Evolutionary conservation across 1,139 yeast species (phyloP).

Genomic region (Kodamaea derodonti): DNA sequence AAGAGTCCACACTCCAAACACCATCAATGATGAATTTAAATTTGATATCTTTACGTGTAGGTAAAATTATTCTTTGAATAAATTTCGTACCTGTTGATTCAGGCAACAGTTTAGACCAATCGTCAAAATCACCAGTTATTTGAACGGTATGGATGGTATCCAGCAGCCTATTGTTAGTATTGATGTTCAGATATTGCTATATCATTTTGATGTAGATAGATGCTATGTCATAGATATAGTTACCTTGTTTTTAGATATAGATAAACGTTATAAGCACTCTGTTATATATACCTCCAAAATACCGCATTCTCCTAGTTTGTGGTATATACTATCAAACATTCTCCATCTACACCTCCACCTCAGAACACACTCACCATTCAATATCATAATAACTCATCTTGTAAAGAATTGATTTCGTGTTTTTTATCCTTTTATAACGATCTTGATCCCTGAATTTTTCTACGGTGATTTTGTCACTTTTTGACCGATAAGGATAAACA

Average conservation of each 20-base stretch:
- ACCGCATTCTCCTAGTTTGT: neutral
- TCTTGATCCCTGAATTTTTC: constrained; percentile 8
- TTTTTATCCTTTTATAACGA: neutral
- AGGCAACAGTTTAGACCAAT: constrained; percentile 28
- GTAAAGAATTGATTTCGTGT: neutral
- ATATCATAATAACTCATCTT: constrained; percentile 12
- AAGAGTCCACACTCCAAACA: constrained; percentile 28
- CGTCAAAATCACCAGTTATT: constrained; percentile 42
- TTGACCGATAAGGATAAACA: constrained; percentile 1
- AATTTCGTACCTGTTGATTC: constrained; percentile 17
- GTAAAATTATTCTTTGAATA: constrained; percentile 12
- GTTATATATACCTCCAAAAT: neutral
- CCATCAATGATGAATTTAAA: constrained; percentile 37
- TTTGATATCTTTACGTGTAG: constrained; percentile 17
- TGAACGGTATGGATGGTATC: constrained; percentile 20
- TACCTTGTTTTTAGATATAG: too few species aligned
- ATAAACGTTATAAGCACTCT: too few species aligned
- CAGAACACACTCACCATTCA: constrained; percentile 17
- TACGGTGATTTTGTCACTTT: neutral
- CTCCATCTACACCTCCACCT: too few species aligned
- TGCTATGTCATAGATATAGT: too few species aligned
- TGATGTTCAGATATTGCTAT: neutral
- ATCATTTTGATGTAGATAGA: neutral
- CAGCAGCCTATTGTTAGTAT: constrained; percentile 8
- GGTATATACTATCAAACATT: too few species aligned